phyloP scores from a whole-genome alignment of 768 basidiomycete genomes.

The Termitomyces bulborhizus region DNA sequence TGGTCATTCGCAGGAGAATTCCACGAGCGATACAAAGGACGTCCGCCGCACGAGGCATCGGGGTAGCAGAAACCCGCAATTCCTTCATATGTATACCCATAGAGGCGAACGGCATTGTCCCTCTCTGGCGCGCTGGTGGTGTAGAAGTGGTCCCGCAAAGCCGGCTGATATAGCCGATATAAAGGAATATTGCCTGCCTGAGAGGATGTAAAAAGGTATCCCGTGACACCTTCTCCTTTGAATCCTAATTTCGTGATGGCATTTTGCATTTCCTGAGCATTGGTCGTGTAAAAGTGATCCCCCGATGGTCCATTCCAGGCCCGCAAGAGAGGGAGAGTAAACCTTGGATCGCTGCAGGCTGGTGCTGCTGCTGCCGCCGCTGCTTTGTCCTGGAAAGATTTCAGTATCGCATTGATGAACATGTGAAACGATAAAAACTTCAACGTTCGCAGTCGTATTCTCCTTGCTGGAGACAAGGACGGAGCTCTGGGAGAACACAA shows the following conservation, averaged over 20 bases:
- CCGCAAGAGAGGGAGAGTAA: slow-evolving; percentile 6
- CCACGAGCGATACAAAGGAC: slow-evolving; percentile 18
- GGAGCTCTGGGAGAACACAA: background rate
- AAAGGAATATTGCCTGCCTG: slow-evolving; percentile 12
- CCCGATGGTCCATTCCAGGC: background rate
- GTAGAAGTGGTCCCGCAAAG: slow-evolving; percentile 17
- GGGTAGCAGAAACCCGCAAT: slow-evolving; percentile 14
- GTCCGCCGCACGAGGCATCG: slow-evolving; percentile 3
- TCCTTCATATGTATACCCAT: slow-evolving; percentile 12
- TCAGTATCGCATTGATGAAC: background rate
- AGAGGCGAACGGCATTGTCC: slow-evolving; percentile 5
- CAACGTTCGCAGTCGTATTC: background rate
- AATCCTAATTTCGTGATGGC: slow-evolving; percentile 10
- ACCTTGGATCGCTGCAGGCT: slow-evolving; percentile 9
- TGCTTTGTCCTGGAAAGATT: background rate
- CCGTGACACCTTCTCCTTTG: slow-evolving; percentile 12
- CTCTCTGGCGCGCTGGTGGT: slow-evolving; percentile 13
- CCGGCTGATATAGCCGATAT: slow-evolving; percentile 13
- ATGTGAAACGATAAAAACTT: background rate
- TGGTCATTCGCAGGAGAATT: slow-evolving; percentile 13
- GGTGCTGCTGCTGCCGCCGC: background rate
- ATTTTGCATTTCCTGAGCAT: slow-evolving; percentile 7
- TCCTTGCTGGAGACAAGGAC: background rate
- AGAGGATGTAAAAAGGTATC: slow-evolving; percentile 8
- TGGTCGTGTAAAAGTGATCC: slow-evolving; percentile 14